These are phyloP conservation scores for Aureobasidium sp. DNA, from an alignment of 2,329 filamentous ascomycete species.

Conservation along the genomic window DNA sequence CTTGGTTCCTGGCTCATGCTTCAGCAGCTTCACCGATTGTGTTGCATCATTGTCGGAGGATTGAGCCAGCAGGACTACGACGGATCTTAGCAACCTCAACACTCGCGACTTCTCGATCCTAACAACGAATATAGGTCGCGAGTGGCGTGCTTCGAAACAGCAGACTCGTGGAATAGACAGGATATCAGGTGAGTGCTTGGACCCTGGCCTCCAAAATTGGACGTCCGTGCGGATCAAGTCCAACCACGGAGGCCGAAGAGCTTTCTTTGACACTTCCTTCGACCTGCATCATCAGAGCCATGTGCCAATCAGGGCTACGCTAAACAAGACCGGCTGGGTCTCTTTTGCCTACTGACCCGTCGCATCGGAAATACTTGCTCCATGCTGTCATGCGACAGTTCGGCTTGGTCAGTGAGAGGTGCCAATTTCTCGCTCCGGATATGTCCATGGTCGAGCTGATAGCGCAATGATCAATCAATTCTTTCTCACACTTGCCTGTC, in stretches of 20 bases:
- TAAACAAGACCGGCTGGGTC: not conserved
- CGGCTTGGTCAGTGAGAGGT: not conserved
- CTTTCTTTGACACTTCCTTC: not conserved
- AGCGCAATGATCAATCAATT: conserved; percentile 2
- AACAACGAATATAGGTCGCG: not conserved
- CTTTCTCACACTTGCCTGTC: not conserved
- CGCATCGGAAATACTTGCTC: not conserved
- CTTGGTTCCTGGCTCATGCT: not conserved
- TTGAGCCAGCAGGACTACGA: not conserved
- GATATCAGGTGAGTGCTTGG: conserved; percentile 13
- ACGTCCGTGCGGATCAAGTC: not conserved
- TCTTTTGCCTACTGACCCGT: not conserved
- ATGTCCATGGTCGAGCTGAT: not conserved
- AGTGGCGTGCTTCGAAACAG: conserved; percentile 3
- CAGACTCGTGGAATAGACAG: not conserved
- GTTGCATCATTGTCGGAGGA: not conserved
- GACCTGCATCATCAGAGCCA: conserved; percentile 3
- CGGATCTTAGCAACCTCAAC: not conserved
- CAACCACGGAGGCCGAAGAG: not conserved
- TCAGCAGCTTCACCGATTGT: not conserved
- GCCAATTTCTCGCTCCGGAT: conserved; percentile 6
- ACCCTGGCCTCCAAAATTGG: not conserved
- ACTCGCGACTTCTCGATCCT: not conserved
- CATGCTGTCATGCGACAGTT: conserved; percentile 6
- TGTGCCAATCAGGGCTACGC: conserved; percentile 1